phyloP scores from a whole-genome alignment of 1,139 yeast species.

The Zygoascus sp. region DNA sequence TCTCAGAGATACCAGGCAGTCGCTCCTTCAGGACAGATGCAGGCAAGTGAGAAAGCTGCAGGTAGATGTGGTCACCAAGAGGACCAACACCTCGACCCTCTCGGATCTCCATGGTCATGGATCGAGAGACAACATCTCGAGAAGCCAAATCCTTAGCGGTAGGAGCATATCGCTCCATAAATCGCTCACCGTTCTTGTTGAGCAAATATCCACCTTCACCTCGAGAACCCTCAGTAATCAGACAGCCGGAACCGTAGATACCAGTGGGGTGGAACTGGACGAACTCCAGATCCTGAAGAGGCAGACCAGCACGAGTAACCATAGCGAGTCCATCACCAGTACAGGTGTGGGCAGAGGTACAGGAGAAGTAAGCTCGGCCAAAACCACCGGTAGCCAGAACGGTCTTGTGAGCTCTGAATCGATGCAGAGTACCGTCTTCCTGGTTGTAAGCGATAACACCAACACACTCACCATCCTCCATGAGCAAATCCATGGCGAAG shows the following conservation, averaged over 20 bases:
- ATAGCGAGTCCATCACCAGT: slow-evolving; percentile 99
- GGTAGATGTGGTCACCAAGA: slow-evolving; percentile 87
- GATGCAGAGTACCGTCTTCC: slow-evolving; percentile 97
- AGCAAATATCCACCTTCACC: slow-evolving; percentile 99
- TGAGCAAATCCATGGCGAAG: slow-evolving; percentile 90
- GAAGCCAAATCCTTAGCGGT: slow-evolving; percentile 98
- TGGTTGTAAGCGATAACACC: slow-evolving; percentile 98
- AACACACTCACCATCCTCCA: slow-evolving; percentile 94
- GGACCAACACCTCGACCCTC: slow-evolving; percentile 99
- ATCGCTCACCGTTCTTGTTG: slow-evolving; percentile 97
- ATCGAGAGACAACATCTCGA: slow-evolving; percentile 97
- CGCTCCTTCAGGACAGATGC: slow-evolving; percentile 89
- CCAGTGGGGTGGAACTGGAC: slow-evolving; percentile 99
- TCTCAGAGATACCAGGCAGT: slow-evolving; percentile 98
- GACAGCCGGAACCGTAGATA: slow-evolving; percentile 97
- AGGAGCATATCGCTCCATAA: slow-evolving; percentile 99
- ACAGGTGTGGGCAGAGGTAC: slow-evolving; percentile 99
- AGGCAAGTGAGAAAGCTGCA: slow-evolving; percentile 93
- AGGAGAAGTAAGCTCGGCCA: slow-evolving; percentile 97
- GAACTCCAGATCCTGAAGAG: slow-evolving; percentile 94
- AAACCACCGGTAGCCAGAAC: slow-evolving; percentile 98
- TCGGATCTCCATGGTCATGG: slow-evolving; percentile 97
- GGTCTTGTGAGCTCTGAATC: slow-evolving; percentile 96
- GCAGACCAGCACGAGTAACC: slow-evolving; percentile 98
- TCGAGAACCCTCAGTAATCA: slow-evolving; percentile 98